These are phyloP conservation scores for Gleditsia sinensis DNA, from an alignment of 306 rosid species.

Conservation along the genomic window DNA sequence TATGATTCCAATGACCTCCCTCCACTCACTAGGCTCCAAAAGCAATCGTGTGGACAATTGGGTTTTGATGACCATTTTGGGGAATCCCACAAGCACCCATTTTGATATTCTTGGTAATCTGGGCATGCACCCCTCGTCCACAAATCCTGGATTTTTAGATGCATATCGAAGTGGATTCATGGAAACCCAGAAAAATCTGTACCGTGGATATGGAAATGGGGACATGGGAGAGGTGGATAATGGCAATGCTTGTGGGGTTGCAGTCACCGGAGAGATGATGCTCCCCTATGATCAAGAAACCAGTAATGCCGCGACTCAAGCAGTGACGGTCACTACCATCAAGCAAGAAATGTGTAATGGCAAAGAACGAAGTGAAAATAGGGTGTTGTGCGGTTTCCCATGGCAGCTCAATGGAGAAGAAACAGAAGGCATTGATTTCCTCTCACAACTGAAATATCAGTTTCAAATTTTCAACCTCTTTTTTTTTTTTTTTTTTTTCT, in stretches of 20 bases:
- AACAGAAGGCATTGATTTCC: slow-evolving; percentile 33
- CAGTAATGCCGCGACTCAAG: slow-evolving; percentile 46
- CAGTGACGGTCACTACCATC: slow-evolving; percentile 56
- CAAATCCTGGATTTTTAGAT: slow-evolving; percentile 49
- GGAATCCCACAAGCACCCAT: slow-evolving; percentile 24
- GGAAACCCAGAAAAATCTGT: slow-evolving; percentile 48
- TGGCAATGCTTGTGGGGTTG: slow-evolving; percentile 29
- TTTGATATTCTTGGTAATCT: slow-evolving; percentile 37
- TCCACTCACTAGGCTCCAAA: slow-evolving; percentile 64
- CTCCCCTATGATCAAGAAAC: slow-evolving; percentile 44
- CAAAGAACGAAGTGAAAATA: slow-evolving; percentile 42
- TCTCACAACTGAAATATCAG: slow-evolving; percentile 35
- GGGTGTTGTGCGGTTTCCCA: slow-evolving; percentile 69
- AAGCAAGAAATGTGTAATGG: slow-evolving; percentile 64
- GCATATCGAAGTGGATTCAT: slow-evolving; percentile 50
- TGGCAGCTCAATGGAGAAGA: slow-evolving; percentile 61
- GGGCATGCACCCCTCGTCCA: slow-evolving; percentile 7
- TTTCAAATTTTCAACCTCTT: slow-evolving; percentile 16
- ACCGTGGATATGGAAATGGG: slow-evolving; percentile 61
- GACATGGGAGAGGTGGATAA: slow-evolving; percentile 57
- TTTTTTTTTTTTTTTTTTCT: slow-evolving; percentile 16
- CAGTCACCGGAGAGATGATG: slow-evolving; percentile 47
- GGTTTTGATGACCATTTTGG: slow-evolving; percentile 43
- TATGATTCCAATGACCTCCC: slow-evolving; percentile 61
- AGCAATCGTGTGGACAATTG: slow-evolving; percentile 52